phyloP scores from a whole-genome alignment of 768 basidiomycete genomes.

The Amanita pallidorosea region DNA sequence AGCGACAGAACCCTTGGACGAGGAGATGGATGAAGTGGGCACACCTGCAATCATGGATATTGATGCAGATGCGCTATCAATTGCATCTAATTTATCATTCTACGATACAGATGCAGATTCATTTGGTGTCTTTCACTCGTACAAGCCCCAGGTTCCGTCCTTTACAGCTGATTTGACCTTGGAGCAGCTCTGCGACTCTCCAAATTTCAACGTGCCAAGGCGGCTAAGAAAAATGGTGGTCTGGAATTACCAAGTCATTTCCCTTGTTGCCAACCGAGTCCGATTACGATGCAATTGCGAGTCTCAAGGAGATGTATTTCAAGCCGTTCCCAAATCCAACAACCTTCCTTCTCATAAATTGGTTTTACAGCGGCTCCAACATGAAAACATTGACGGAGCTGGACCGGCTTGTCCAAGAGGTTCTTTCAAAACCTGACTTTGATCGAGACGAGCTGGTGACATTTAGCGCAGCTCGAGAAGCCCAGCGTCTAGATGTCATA shows the following conservation, averaged over 20 bases:
- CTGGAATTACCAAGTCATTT: slow-evolving; percentile 6
- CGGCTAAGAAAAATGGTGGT: neutral
- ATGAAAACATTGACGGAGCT: neutral
- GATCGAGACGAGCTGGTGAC: no score
- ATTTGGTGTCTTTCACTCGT: neutral
- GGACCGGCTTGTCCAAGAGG: no score
- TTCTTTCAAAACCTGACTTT: no score
- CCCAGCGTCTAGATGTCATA: no score
- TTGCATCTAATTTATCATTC: slow-evolving; percentile 7
- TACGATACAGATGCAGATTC: neutral
- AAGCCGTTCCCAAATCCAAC: neutral
- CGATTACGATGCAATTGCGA: neutral
- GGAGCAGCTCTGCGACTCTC: neutral
- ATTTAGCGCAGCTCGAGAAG: no score
- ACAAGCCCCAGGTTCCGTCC: neutral
- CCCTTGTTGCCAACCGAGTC: slow-evolving; percentile 1
- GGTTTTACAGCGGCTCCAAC: slow-evolving; percentile 7
- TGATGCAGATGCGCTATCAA: no score
- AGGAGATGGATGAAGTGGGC: no score
- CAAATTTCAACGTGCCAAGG: neutral
- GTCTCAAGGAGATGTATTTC: neutral
- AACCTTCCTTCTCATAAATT: neutral
- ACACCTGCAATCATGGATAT: no score
- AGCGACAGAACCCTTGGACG: no score
- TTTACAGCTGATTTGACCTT: neutral